Evolutionary conservation across 805 yeast species (phyloP), one percentile per base, ranked within the genome.

Genomic region (Priceomyces melissophilus): DNA sequence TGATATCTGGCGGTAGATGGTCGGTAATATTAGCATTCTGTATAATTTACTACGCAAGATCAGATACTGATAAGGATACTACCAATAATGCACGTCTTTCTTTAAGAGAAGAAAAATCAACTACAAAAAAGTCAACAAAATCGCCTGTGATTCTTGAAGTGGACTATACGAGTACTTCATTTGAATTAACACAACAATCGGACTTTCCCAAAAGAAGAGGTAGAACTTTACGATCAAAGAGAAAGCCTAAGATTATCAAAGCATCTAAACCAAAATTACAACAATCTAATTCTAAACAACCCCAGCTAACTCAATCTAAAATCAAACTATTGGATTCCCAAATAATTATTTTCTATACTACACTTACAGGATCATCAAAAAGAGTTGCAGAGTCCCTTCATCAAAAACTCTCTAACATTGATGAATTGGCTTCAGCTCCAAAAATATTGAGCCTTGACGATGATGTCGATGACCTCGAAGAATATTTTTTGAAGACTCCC

Each of bases 361-460:
- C 96, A 0, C 66, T 89, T 43, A 90, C 96, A 3, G 96, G 96
- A 9, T 69, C 95, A 0, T 77, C 95, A 0, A 81, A 82, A 51
- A 69, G 85, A 48, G 75, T 81, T 23, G 96, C 96, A 1, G 67
- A 66, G 12, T 55, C 61, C 11, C 63, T 88, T 12, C 53, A 61
- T 26, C 69, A 69, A 1, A 61, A 60, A 27, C 57, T 82, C 10
- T 39, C 45, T 2, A 46, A 52, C 4, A 32, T 57, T 11, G 55
- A 59, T 0, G 50, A 44, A n/a, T 42, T 65, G 25, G 43, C 45
- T 14, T 54, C 61, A 20, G 56, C 63, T 13, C 84, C 91, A 10
- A 71, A 69, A 38, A 57, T 87, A 30, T 49, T 84, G 41, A 82
- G 84, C 55, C 59, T 89, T 39, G 96, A 90, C 60, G 91, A 89